phyloP scores from a whole-genome alignment of 768 basidiomycete species.

The Dioszegia aurantiaca region DNA sequence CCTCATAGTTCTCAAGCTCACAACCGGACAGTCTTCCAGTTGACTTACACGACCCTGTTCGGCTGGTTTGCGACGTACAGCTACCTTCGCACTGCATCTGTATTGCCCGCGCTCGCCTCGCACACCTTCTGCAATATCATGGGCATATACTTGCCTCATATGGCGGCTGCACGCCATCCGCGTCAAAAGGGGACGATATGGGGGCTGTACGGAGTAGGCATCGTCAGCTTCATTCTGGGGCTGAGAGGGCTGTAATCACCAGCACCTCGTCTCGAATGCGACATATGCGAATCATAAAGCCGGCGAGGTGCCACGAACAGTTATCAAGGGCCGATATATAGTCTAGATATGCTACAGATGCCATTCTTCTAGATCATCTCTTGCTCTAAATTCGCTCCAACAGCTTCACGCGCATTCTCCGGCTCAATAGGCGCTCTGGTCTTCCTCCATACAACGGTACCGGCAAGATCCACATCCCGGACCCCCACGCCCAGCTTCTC shows the following conservation, averaged over 20 bases:
- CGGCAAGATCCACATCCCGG: not conserved
- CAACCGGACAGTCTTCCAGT: slow-evolving; percentile 69
- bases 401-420: no score
- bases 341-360: no score
- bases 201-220: slow-evolving; percentile 61
- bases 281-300: not conserved
- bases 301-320: no score
- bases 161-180: slow-evolving; percentile 62
- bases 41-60: slow-evolving; percentile 86
- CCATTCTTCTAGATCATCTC: no score
- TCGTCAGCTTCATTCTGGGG: slow-evolving; percentile 60
- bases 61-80: slow-evolving; percentile 83
- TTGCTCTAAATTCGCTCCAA: no score
- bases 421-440: no score
- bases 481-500: slow-evolving; percentile 8
- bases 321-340: no score
- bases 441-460: no score
- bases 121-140: slow-evolving; percentile 94
- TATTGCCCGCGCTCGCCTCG: slow-evolving; percentile 71
- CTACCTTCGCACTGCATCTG: slow-evolving; percentile 76
- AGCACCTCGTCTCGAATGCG: not conserved
- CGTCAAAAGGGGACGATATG: slow-evolving; percentile 57
- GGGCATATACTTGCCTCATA: slow-evolving; percentile 72
- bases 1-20: not conserved
- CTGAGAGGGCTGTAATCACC: slow-evolving; percentile 13